Percentiles rank a stretch among this genome's conserved stretches.
Conservation (phyloP, 768 basidiomycete genomes). For the Lactarius hatsudake region DNA sequence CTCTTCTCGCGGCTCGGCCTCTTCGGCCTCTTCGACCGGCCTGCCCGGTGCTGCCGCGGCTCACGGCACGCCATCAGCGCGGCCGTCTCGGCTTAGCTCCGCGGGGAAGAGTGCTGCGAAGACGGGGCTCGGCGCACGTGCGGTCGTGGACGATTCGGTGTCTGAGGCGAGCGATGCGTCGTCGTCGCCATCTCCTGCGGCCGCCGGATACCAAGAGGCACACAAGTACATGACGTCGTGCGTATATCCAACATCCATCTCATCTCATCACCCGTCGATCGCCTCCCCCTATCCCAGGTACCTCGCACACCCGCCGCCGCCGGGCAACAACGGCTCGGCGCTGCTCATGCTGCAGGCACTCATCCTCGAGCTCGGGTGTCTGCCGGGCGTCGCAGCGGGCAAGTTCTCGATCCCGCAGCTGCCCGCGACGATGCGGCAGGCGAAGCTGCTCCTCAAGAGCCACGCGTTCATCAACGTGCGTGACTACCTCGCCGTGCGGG, state of each 20-base stretch:
- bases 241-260: conserved; percentile 31
- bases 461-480: conserved; percentile 67
- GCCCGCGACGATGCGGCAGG: conserved; percentile 60
- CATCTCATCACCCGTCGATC: neutral
- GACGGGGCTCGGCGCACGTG: conserved; percentile 38
- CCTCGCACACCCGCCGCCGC: conserved; percentile 47
- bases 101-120: neutral
- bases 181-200: conserved; percentile 20
- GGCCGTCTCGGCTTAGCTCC: neutral
- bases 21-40: neutral
- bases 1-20: neutral
- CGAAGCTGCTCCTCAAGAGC: conserved; percentile 64
- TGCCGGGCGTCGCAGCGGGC: conserved; percentile 33
- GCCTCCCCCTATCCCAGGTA: conserved; percentile 39
- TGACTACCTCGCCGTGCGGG: conserved; percentile 68
- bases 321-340: conserved; percentile 43
- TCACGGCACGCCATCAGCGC: neutral
- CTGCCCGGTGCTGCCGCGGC: neutral
- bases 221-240: conserved; percentile 59
- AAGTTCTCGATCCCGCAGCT: conserved; percentile 42
- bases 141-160: conserved; percentile 52
- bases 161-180: conserved; percentile 38
- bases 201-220: conserved; percentile 53
- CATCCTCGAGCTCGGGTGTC: conserved; percentile 66
- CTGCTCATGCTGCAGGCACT: conserved; percentile 69